A percentile compares a stretch with the other conserved stretches of the same genome.
Conservation (phyloP, 805 yeast species). For the Jamesozyma rosinii region DNA sequence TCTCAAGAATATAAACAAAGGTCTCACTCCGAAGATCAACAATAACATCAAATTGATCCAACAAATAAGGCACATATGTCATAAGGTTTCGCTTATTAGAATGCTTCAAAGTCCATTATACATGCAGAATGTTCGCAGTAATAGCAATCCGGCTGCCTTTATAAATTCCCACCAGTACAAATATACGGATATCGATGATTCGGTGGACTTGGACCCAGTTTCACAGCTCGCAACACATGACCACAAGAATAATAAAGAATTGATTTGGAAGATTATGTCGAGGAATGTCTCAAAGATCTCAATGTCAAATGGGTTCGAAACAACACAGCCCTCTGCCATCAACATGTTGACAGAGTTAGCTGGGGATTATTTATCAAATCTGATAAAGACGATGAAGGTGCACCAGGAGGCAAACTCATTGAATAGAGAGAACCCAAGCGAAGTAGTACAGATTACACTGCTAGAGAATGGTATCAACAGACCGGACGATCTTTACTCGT, state of each 20-base stretch:
- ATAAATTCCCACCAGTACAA: constrained; percentile 19
- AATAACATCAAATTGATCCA: constrained; percentile 73
- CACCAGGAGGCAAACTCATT: constrained; percentile 55
- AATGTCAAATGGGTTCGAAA: constrained; percentile 89
- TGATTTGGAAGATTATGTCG: constrained; percentile 57
- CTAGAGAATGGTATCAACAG: constrained; percentile 80
- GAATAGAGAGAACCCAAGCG: constrained; percentile 27
- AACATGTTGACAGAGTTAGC: constrained; percentile 77
- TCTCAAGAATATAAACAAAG: constrained; percentile 39
- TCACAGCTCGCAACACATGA: constrained; percentile 70
- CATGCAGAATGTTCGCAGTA: constrained; percentile 12
- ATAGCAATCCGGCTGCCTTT: constrained; percentile 13
- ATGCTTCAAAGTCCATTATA: constrained; percentile 57
- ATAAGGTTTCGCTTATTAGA: constrained; percentile 77
- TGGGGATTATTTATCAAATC: constrained; percentile 64
- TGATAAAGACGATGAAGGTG: constrained; percentile 59
- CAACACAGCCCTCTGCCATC: constrained; percentile 67
- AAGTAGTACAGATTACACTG: constrained; percentile 53
- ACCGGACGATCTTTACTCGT: constrained; percentile 66
- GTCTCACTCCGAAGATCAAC: constrained; percentile 51
- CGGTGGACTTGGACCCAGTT: constrained; percentile 69
- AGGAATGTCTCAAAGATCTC: constrained; percentile 67
- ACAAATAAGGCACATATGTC: constrained; percentile 77
- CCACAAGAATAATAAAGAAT: constrained; percentile 39
- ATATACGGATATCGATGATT: constrained; percentile 44